Conservation (phyloP, 2,329 filamentous ascomycete species). For the Elsinoe australis region DNA sequence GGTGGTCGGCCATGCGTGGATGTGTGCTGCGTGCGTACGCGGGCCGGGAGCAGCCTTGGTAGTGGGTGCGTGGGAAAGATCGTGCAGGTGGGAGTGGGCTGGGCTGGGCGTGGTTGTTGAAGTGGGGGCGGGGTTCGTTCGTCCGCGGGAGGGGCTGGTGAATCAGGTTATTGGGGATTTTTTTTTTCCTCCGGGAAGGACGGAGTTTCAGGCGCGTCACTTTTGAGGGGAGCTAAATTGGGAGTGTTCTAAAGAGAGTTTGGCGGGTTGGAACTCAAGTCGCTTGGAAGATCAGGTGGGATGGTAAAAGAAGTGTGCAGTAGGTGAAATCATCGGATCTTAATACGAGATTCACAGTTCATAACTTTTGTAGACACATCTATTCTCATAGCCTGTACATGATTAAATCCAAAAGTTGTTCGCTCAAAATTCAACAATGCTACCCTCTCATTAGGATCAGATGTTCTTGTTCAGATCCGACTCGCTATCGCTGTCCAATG, state of each 20-base stretch:
- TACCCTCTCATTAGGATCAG: too few relatives aligned
- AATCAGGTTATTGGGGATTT: background rate
- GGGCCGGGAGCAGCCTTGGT: too few relatives aligned
- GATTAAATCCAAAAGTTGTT: too few relatives aligned
- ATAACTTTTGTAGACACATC: too few relatives aligned
- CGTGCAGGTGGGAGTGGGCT: background rate
- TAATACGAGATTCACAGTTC: too few relatives aligned
- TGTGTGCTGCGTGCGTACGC: background rate
- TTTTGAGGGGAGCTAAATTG: too few relatives aligned
- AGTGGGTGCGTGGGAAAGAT: background rate
- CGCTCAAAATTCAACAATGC: background rate
- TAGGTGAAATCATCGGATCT: too few relatives aligned
- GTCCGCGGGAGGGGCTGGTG: background rate
- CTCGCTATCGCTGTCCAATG: constrained; percentile 10
- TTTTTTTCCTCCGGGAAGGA: background rate
- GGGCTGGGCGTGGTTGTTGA: background rate
- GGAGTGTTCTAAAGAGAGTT: background rate
- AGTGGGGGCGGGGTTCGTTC: too few relatives aligned
- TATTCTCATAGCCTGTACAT: too few relatives aligned
- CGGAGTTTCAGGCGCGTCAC: too few relatives aligned
- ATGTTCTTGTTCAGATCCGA: constrained; percentile 14
- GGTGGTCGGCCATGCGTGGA: background rate
- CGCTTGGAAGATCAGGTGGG: too few relatives aligned
- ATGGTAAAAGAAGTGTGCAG: too few relatives aligned
- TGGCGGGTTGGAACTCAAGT: background rate